Evolutionary conservation across 2,329 filamentous ascomycete species (phyloP).

Genomic region (Diplodia seriata): DNA sequence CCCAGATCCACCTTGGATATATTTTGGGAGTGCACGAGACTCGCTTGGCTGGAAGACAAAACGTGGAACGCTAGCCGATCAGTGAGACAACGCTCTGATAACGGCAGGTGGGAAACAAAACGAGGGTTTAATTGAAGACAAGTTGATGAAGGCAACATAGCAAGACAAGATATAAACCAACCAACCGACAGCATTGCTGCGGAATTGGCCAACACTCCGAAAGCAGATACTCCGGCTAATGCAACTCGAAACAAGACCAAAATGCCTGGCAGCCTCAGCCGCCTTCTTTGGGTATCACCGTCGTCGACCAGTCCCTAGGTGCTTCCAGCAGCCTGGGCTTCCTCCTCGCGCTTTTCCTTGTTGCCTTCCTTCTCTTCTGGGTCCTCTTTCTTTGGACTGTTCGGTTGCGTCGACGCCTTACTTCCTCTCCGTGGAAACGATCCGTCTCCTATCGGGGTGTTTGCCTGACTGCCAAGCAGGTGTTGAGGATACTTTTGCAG

Average conservation of each 20-base stretch:
- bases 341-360: constrained; percentile 20
- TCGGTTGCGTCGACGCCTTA: constrained; percentile 24
- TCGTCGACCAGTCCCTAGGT: constrained; percentile 27
- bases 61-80: not conserved
- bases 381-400: constrained; percentile 28
- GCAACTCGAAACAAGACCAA: constrained; percentile 30
- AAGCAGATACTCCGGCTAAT: constrained; percentile 31
- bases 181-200: constrained; percentile 21
- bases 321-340: constrained; percentile 13
- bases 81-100: not conserved
- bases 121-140: constrained; percentile 23
- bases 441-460: constrained; percentile 25
- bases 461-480: constrained; percentile 42
- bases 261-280: constrained; percentile 22
- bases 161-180: constrained; percentile 25
- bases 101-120: constrained; percentile 4
- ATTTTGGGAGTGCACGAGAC: not conserved
- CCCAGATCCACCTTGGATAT: not conserved
- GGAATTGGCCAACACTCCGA: constrained; percentile 19
- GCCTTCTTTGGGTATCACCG: constrained; percentile 32
- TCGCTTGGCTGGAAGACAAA: not conserved
- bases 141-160: constrained; percentile 18
- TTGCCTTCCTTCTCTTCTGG: constrained; percentile 25
- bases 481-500: constrained; percentile 55
- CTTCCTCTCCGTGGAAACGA: constrained; percentile 27